These are phyloP conservation scores for Monosporozyma yasuniensis DNA, from an alignment of 805 yeast genomes.

Conservation along the genomic window DNA sequence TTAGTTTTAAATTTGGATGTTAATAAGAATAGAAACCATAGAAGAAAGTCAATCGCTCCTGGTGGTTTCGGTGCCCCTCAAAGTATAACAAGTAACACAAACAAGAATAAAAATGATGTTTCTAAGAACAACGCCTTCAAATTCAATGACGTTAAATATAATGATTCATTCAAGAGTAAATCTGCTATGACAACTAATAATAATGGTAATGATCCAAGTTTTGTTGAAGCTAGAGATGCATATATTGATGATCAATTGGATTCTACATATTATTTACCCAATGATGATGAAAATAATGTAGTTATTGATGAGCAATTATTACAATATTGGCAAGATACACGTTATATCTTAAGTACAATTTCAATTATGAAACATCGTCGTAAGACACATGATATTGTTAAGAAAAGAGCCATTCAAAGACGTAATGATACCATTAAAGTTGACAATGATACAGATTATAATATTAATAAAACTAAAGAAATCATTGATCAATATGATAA, in stretches of 20 bases:
- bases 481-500: constrained; percentile 16
- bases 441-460: constrained; percentile 10
- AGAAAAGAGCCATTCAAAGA: constrained; percentile 12
- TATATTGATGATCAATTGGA: constrained; percentile 2
- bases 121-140: not conserved
- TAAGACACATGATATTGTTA: constrained; percentile 19
- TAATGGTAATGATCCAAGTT: not conserved
- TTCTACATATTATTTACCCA: constrained; percentile 5
- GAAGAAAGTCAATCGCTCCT: not conserved
- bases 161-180: not conserved
- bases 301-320: constrained; percentile 18
- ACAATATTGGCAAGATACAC: constrained; percentile 20
- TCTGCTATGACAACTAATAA: not conserved
- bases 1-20: not conserved
- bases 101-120: not conserved
- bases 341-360: constrained; percentile 20
- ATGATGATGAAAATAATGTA: constrained; percentile 6
- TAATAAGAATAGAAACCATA: not conserved
- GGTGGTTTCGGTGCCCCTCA: not conserved
- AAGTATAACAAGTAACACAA: not conserved
- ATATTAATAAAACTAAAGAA: constrained; percentile 12
- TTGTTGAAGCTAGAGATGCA: not conserved
- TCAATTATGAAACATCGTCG: constrained; percentile 22
- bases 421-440: constrained; percentile 12
- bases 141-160: not conserved